Evolutionary conservation across 1,284 basidiomycete genomes (phyloP), one percentile per base, ranked within the genome.

Genomic region (Xanthoconium separans): DNA sequence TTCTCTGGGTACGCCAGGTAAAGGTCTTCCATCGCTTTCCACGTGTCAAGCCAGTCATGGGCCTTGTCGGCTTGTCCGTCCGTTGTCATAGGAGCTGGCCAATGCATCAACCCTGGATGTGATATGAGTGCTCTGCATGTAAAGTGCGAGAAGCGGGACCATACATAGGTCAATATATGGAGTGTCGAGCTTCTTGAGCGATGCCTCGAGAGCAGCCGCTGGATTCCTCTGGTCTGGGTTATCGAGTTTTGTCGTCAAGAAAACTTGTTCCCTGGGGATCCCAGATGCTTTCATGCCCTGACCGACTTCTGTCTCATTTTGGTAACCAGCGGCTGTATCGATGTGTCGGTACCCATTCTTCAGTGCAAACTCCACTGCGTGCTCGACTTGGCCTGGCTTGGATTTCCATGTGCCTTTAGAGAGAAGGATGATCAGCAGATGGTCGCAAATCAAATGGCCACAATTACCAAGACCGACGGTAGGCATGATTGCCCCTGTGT

Each of bases 231-330:
- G 89, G 68, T 87, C 84, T 27, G 79, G 73, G 74, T 91, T 89
- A 70, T 85, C 81, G 55, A 92, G 80, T 69, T 92, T 91, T 50
- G 85, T 89, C 53, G 88, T 91, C 51, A 91, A 70, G 77, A 89
- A 92, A 69, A 92, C 77, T 42, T 81, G 72, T 50, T 77, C 75
- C 54, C 90, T 81, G 13, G 81, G 75, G n/a, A 91, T 80, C 24
- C 85, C 85, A 22, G 83, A 87, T 29, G 73, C 79, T 68, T 83
- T 84, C 76, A 95, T 87, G 42, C 91, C 93, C 58, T 85, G 66
- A 16, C 91, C 93, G 53, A 95, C 93, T 64, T 85, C 83, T 24
- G 70, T 70, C 69, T 89, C 85, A 61, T 88, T 89, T 51, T 72
- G 62, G 61, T 81, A 81, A 11, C 70, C 77, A 33, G 72, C 62